phyloP scores from a whole-genome alignment of 1,284 basidiomycete species.

The Chondrostereum purpureum region DNA sequence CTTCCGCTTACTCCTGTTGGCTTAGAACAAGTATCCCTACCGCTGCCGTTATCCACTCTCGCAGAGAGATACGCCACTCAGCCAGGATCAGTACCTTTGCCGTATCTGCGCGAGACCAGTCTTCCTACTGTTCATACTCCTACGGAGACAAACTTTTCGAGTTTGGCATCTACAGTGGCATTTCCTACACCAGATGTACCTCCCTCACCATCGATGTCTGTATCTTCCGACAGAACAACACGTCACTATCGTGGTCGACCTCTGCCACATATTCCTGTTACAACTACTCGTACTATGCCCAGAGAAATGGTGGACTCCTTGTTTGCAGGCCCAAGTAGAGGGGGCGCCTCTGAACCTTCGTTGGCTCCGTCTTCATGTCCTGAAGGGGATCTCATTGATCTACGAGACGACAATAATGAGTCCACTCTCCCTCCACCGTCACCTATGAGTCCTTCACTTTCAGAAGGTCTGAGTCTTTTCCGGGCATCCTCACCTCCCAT shows the following conservation, averaged over 20 bases:
- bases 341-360: no score
- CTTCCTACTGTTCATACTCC: not conserved
- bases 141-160: not conserved
- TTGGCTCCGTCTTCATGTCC: not conserved
- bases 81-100: not conserved
- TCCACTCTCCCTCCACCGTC: not conserved
- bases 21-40: no score
- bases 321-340: not conserved
- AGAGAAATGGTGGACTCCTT: not conserved
- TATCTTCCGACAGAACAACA: no score
- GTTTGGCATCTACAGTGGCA: not conserved
- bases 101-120: not conserved
- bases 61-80: not conserved
- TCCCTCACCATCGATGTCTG: not conserved
- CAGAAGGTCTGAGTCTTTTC: no score
- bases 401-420: conserved; percentile 4
- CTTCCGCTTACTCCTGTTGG: conserved; percentile 1
- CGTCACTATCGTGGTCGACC: not conserved
- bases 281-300: not conserved
- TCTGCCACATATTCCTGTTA: not conserved
- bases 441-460: no score
- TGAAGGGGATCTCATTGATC: conserved; percentile 1
- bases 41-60: no score
- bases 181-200: not conserved
- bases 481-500: conserved; percentile 5